Base-by-base conservation (phyloP, 1,284 basidiomycete genomes). In the Vanrija sp. region DNA sequence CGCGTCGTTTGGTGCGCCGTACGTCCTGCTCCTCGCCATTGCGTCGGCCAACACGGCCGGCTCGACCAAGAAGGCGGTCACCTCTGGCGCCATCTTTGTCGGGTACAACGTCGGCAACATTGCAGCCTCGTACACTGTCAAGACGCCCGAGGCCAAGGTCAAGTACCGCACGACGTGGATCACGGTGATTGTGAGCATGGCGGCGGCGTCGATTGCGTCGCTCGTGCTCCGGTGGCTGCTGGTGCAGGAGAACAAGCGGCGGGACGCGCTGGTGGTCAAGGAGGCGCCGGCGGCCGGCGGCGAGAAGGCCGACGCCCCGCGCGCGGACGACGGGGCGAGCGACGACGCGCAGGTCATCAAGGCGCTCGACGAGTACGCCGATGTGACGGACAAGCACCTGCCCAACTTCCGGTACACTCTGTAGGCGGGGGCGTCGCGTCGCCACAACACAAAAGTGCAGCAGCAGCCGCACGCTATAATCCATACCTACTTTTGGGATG, bases 121-220 rank as follows among this genome's bases (percentile, higher is more conserved):
- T 56, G 63, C 64, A 9, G 67, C 71, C 6, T 66, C 77, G 0
- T 79, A 78, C 58, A 63, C 69, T 10, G 70, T 75, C 12, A 66
- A 67, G 45, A 56, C 66, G 15, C 57, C 64, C 41, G 73, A 75
- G 47, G 62, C 54, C 22, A 41, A 49, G 2, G 70, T 73, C 59
- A 75, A 78, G 57, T 80, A 79, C 59, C 72, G 75, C 12, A 69
- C 69, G 19, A 78, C 78, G 2, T 80, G 78, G 75, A 78, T 79
- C 53, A 64, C 75, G 18, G 70, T 79, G 41, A 72, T 79, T 44
- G 73, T 75, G 16, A 60, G 60, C 27, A 76, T 76, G 75, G 65
- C 54, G 4, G 69, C 66, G 46, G 64, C 71, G 6, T 61, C 63
- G 6, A 18, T 65, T 19, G 49, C 60, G 27, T 69, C 71, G 2